phyloP scores from a whole-genome alignment of 2,329 filamentous ascomycete species.

The Ambrosiella beaveri region DNA sequence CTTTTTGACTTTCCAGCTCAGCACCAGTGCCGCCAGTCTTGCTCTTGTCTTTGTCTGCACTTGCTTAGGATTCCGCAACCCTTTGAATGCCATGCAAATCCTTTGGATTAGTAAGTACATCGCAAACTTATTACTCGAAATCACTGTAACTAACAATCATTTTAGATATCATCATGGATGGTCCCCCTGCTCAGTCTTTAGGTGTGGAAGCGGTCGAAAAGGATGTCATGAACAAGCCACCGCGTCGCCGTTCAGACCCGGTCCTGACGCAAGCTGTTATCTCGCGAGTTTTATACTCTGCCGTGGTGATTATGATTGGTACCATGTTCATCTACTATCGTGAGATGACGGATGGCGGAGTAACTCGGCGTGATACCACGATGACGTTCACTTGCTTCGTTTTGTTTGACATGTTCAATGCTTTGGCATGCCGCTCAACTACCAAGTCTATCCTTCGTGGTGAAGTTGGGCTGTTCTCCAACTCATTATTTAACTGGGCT shows the following conservation, averaged over 20 bases:
- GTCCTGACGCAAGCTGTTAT: slow-evolving; percentile 78
- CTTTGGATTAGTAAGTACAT: slow-evolving; percentile 83
- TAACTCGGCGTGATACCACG: slow-evolving; percentile 87
- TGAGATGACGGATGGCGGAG: slow-evolving; percentile 75
- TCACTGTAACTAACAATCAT: slow-evolving; percentile 12
- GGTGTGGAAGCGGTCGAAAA: slow-evolving; percentile 91
- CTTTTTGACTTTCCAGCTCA: slow-evolving; percentile 95
- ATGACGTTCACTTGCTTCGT: slow-evolving; percentile 99
- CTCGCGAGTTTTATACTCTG: slow-evolving; percentile 70
- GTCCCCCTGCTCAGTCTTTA: slow-evolving; percentile 87
- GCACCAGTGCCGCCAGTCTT: slow-evolving; percentile 85
- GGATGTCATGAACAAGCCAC: slow-evolving; percentile 81
- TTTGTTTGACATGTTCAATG: slow-evolving; percentile 99
- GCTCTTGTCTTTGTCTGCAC: slow-evolving; percentile 86
- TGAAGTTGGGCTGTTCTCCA: slow-evolving; percentile 67
- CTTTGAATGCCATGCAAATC: slow-evolving; percentile 98
- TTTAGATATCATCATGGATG: slow-evolving; percentile 97
- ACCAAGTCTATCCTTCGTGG: slow-evolving; percentile 76
- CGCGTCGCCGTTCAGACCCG: slow-evolving; percentile 65
- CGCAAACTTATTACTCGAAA: not conserved
- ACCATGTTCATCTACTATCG: slow-evolving; percentile 81
- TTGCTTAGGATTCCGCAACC: slow-evolving; percentile 81
- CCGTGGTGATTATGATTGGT: slow-evolving; percentile 76
- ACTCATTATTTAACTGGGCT: slow-evolving; percentile 92
- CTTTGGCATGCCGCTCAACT: slow-evolving; percentile 79